Conservation (phyloP, 495 filamentous ascomycete genomes). For the Aspergillus sclerotiicarbonarius region DNA sequence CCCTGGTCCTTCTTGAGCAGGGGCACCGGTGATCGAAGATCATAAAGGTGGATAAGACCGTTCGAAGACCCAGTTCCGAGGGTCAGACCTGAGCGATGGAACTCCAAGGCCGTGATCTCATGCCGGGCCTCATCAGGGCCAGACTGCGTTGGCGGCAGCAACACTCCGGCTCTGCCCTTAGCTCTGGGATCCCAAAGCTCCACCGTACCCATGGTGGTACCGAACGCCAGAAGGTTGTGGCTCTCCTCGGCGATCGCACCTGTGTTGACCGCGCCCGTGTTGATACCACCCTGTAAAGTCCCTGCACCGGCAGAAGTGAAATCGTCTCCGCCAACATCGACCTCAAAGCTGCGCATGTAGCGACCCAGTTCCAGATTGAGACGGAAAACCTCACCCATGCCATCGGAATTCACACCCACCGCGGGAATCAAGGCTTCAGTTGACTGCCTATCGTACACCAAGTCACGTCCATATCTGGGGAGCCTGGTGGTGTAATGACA, state of each 20-base stretch:
- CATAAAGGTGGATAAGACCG: constrained; percentile 89
- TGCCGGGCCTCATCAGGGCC: constrained; percentile 52
- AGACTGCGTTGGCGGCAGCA: constrained; percentile 50
- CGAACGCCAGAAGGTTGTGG: constrained; percentile 90
- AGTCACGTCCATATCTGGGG: constrained; percentile 87
- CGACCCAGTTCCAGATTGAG: constrained; percentile 87
- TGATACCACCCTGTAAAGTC: constrained; percentile 78
- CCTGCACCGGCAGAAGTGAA: constrained; percentile 58
- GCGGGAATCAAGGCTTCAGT: constrained; percentile 85
- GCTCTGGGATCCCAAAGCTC: constrained; percentile 93
- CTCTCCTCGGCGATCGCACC: constrained; percentile 86
- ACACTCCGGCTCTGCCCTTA: constrained; percentile 73
- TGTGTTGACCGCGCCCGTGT: constrained; percentile 80
- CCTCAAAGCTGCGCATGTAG: constrained; percentile 77
- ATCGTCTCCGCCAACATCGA: constrained; percentile 86
- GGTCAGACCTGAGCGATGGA: constrained; percentile 78
- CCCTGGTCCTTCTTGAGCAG: constrained; percentile 91
- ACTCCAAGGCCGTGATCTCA: constrained; percentile 85
- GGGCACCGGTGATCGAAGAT: constrained; percentile 83
- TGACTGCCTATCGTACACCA: constrained; percentile 79
- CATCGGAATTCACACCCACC: constrained; percentile 81
- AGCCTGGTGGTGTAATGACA: constrained; percentile 84
- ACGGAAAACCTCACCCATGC: constrained; percentile 86
- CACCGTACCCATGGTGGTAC: constrained; percentile 91
- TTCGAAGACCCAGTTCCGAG: constrained; percentile 85